These are phyloP conservation scores for Zymoseptoria brevis DNA, from an alignment of 2,329 filamentous ascomycete genomes.

Conservation along the genomic window DNA sequence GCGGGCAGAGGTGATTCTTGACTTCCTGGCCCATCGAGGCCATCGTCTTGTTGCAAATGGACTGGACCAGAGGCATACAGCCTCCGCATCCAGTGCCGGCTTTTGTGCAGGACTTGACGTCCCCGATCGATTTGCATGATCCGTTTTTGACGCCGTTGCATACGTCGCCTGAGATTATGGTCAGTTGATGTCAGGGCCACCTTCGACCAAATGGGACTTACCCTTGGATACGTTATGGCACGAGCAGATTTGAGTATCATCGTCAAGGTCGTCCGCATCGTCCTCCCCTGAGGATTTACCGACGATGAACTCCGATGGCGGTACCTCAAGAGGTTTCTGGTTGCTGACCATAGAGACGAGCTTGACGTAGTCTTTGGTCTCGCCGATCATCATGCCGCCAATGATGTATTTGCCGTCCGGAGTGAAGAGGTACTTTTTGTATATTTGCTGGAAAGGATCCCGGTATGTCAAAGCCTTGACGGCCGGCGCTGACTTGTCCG, in stretches of 20 bases:
- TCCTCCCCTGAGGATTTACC: conserved; percentile 70
- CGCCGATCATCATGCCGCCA: conserved; percentile 96
- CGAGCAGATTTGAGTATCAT: conserved; percentile 84
- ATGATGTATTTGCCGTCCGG: conserved; percentile 81
- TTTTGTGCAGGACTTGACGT: conserved; percentile 85
- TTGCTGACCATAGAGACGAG: conserved; percentile 79
- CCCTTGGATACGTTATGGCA: conserved; percentile 83
- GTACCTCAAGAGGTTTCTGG: conserved; percentile 68
- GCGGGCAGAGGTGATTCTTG: conserved; percentile 75
- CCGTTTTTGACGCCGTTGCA: conserved; percentile 65
- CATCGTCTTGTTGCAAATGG: conserved; percentile 88
- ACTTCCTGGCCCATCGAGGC: conserved; percentile 76
- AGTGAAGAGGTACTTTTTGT: conserved; percentile 92
- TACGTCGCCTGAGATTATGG: conserved; percentile 53
- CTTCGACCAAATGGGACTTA: neutral
- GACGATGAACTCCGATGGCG: conserved; percentile 75
- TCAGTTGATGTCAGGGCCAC: neutral
- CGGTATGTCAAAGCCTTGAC: conserved; percentile 84
- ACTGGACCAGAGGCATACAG: conserved; percentile 79
- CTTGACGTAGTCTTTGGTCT: conserved; percentile 84
- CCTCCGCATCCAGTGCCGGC: conserved; percentile 85
- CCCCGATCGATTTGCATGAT: conserved; percentile 69
- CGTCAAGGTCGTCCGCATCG: conserved; percentile 68
- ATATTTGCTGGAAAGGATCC: conserved; percentile 79
- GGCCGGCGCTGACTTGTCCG: conserved; percentile 39